phyloP scores from a whole-genome alignment of 768 basidiomycete species.

The Hysterangium stoloniferum region DNA sequence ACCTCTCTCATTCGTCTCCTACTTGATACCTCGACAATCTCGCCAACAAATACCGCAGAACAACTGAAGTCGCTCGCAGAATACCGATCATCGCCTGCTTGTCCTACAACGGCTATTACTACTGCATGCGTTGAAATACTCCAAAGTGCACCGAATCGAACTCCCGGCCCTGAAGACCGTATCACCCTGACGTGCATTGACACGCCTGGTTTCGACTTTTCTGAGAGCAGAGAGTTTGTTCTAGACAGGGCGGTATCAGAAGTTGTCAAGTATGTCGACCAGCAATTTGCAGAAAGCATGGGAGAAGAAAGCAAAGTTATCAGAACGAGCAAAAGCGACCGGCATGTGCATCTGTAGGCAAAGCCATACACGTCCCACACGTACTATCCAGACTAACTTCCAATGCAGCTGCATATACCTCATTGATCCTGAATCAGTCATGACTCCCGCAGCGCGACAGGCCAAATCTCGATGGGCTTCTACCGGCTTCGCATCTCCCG shows the following conservation, averaged over 20 bases:
- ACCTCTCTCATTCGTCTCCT: conserved; percentile 74
- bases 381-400: conserved; percentile 9
- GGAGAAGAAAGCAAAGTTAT: conserved; percentile 81
- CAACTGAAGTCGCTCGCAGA: conserved; percentile 57
- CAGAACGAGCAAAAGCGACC: conserved; percentile 80
- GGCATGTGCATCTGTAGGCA: conserved; percentile 80
- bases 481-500: conserved; percentile 28
- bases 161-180: conserved; percentile 51
- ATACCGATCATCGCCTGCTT: conserved; percentile 53
- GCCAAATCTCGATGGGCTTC: conserved; percentile 17
- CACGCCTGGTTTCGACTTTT: conserved; percentile 78
- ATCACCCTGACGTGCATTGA: conserved; percentile 76
- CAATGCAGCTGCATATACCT: conserved; percentile 71
- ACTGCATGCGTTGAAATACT: conserved; percentile 73
- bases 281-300: conserved; percentile 80
- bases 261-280: conserved; percentile 72
- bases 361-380: conserved; percentile 8
- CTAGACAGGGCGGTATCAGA: conserved; percentile 71
- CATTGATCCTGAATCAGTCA: conserved; percentile 70
- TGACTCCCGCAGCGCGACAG: conserved; percentile 45
- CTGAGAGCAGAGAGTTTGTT: conserved; percentile 62
- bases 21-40: conserved; percentile 78
- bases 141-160: conserved; percentile 40
- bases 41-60: conserved; percentile 66
- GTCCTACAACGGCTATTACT: conserved; percentile 50